Evolutionary conservation across 805 yeast species (phyloP), one percentile per base, ranked within the genome.

Genomic region (Ogataea zsoltii): DNA sequence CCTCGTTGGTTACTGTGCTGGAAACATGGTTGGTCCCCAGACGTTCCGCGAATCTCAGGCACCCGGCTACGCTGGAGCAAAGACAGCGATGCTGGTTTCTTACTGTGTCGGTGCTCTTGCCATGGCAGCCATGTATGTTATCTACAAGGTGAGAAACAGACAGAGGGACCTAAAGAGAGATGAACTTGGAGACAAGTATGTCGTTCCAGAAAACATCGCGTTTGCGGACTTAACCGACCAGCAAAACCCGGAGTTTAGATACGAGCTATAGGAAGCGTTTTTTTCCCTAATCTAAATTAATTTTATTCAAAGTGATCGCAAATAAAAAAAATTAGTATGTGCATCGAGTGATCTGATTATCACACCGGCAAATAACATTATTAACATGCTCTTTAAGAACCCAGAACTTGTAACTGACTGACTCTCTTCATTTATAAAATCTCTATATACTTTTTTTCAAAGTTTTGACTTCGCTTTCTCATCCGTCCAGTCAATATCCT

Each of bases 11-110:
- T 78, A 72, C 46, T 67, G 75, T 47, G 57, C 76, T 33, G 67
- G 77, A 23, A 78, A 77, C 50, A 67, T 77, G 18, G 70, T 77
- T 32, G 74, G 79, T 9, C 83, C 83, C 5, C 83, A 78, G 56
- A 51, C 77, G 16, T 79, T 81, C 77, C 67, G 70, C 49, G 63
- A 56, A 3, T 58, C 56, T 7, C 74, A 73, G 49, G 67, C 72
- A 7, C 83, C 83, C 34, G 58, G 71, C 43, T 75, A 68, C 49
- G 65, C 61, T 6, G 76, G 78, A 26, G 86, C 83, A 2, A 79
- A 79, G 51, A 43, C 49, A 9, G 41, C 52, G 2, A 37, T 49
- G 35, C 46, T 46, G 29, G 53, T 37, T 14, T 46, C 48, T 16
- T 46, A 49, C 35, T 30, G 37, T 4, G 45, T 35, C 7, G 46